These are phyloP conservation scores for Curvularia eragrostidis DNA, from an alignment of 2,329 filamentous ascomycete genomes.

Conservation along the genomic window DNA sequence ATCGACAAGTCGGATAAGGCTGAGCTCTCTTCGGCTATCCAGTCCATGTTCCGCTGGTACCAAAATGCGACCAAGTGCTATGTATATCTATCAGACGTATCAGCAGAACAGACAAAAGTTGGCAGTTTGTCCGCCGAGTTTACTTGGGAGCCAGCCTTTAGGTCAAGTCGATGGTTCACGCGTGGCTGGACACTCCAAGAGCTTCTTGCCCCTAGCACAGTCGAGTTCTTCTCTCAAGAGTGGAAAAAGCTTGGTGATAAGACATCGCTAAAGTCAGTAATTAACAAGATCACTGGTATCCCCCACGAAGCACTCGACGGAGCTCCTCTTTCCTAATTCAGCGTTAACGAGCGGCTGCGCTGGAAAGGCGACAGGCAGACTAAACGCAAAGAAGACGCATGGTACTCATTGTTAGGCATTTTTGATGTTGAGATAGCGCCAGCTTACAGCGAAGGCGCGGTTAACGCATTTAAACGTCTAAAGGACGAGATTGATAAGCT, in stretches of 20 bases:
- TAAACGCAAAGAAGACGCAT: neutral
- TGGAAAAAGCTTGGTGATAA: slow-evolving; percentile 1
- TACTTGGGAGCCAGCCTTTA: neutral
- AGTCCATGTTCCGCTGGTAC: slow-evolving; percentile 8
- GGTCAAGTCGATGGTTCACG: no score
- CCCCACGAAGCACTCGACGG: neutral
- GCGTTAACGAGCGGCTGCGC: neutral
- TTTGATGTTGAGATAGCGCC: neutral
- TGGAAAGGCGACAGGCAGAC: neutral
- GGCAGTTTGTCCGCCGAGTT: neutral
- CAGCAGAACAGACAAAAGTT: neutral
- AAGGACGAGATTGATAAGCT: slow-evolving; percentile 1
- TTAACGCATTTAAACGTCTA: neutral
- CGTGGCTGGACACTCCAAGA: slow-evolving; percentile 11
- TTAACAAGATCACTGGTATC: neutral
- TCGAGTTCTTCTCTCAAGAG: slow-evolving; percentile 1
- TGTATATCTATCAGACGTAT: slow-evolving; percentile 3
- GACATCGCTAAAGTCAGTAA: neutral
- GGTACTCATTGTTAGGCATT: slow-evolving; percentile 5
- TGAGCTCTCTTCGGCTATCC: neutral
- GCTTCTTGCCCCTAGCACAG: slow-evolving; percentile 3
- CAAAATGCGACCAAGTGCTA: neutral
- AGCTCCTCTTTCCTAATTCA: neutral
- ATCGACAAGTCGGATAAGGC: slow-evolving; percentile 6
- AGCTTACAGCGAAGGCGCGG: neutral